Conservation (phyloP, 345 rosid genomes). For the Corchorus olitorius region DNA sequence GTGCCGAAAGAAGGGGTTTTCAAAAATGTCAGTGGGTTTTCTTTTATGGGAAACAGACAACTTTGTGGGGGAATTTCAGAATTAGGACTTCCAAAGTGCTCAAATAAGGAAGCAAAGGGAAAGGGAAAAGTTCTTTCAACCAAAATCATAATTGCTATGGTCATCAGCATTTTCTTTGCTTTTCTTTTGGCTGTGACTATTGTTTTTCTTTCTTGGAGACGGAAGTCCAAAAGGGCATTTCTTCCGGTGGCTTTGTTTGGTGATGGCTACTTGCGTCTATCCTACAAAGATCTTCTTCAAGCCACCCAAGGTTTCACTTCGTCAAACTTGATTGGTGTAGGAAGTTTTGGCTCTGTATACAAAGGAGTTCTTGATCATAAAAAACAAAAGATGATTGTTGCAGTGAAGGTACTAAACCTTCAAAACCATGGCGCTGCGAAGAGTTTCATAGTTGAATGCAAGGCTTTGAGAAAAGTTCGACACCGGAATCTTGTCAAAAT, state of each 20-base stretch:
- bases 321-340: slow-evolving; percentile 6
- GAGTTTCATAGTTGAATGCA: slow-evolving; percentile 20
- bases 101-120: background rate
- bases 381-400: background rate
- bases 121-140: background rate
- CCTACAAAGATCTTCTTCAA: slow-evolving; percentile 1
- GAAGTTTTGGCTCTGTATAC: slow-evolving; percentile 21
- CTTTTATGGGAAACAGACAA: slow-evolving; percentile 22
- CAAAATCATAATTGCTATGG: background rate
- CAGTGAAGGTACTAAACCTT: slow-evolving; percentile 22
- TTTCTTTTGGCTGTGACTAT: background rate
- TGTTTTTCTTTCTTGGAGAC: background rate
- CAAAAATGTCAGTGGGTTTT: slow-evolving; percentile 19
- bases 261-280: background rate
- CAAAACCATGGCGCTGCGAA: slow-evolving; percentile 14
- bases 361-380: slow-evolving; percentile 12
- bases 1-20: slow-evolving; percentile 32
- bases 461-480: slow-evolving; percentile 17
- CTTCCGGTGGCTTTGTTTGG: background rate
- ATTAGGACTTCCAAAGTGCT: slow-evolving; percentile 20
- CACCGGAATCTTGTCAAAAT: slow-evolving; percentile 24
- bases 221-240: no score
- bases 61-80: slow-evolving; percentile 31
- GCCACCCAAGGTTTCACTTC: slow-evolving; percentile 10
- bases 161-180: background rate